Percentiles rank a stretch among this genome's conserved stretches.
Evolutionary conservation across 257 asterid genomes (phyloP).

Genomic region (Penstemon newberryi): DNA sequence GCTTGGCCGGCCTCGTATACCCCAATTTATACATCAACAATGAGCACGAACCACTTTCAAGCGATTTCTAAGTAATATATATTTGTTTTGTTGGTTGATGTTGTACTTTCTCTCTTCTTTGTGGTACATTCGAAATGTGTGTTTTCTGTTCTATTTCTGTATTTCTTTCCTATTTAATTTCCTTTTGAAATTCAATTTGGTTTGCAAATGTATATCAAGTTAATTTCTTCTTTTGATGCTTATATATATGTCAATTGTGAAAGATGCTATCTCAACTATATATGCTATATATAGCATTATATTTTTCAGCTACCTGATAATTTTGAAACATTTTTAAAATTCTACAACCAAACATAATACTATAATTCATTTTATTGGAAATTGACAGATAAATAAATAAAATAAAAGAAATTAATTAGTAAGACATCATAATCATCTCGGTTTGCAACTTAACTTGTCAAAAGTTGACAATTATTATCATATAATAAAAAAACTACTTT

Average conservation of each 20-base stretch:
- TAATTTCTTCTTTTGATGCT: conserved; percentile 28
- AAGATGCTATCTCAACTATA: not conserved
- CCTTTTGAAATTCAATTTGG: conserved; percentile 27
- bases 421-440: too few relatives aligned
- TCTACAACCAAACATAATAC: too few relatives aligned
- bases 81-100: not conserved
- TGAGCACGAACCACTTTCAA: conserved; percentile 38
- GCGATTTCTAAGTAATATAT: conserved; percentile 22
- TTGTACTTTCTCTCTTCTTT: conserved; percentile 22
- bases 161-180: conserved; percentile 20
- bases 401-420: too few relatives aligned
- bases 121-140: conserved; percentile 23
- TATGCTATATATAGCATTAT: not conserved
- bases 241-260: conserved; percentile 11
- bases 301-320: not conserved
- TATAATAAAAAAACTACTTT: too few relatives aligned
- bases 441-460: too few relatives aligned
- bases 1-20: conserved; percentile 49
- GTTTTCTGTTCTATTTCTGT: conserved; percentile 23
- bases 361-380: too few relatives aligned
- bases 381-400: too few relatives aligned
- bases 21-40: conserved; percentile 33
- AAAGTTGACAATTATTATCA: too few relatives aligned
- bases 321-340: too few relatives aligned
- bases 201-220: conserved; percentile 35